Evolutionary conservation across 768 basidiomycete genomes (phyloP).

Genomic region (Galerina marginata): DNA sequence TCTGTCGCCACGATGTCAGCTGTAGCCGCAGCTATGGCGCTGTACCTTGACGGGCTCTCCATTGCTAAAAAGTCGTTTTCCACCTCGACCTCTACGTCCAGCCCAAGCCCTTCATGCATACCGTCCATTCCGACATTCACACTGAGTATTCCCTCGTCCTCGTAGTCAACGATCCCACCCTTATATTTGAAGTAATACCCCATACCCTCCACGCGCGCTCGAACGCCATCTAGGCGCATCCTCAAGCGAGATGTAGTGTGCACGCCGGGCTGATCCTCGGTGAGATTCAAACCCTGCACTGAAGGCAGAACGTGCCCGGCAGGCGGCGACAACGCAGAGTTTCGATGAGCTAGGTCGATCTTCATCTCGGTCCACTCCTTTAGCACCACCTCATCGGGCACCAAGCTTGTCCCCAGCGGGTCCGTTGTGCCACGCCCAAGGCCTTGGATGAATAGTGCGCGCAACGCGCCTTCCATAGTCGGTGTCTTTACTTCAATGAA

Average conservation of each 20-base stretch:
- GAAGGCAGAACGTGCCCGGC: not conserved
- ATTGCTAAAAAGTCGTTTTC: constrained; percentile 8
- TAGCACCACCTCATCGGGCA: constrained; percentile 39
- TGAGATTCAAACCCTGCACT: not conserved
- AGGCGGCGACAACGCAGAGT: not conserved
- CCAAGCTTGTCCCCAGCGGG: constrained; percentile 31
- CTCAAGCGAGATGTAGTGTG: constrained; percentile 30
- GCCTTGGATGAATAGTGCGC: constrained; percentile 36
- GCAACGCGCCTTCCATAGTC: constrained; percentile 36
- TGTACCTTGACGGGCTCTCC: too few species aligned
- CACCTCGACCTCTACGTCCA: constrained; percentile 38
- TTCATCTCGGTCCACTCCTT: constrained; percentile 41
- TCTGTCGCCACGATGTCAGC: not conserved
- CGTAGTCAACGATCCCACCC: constrained; percentile 32
- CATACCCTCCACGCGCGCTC: constrained; percentile 36
- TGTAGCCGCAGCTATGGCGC: too few species aligned
- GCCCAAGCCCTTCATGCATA: constrained; percentile 30
- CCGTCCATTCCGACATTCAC: constrained; percentile 36
- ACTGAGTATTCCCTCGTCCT: constrained; percentile 44
- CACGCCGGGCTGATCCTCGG: constrained; percentile 15
- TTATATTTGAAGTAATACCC: constrained; percentile 44
- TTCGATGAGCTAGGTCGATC: constrained; percentile 34
- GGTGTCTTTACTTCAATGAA: constrained; percentile 42
- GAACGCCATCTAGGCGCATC: constrained; percentile 41
- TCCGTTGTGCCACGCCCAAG: constrained; percentile 20